These are phyloP conservation scores for Arctium lappa DNA, from an alignment of 129 eudicot species.

Conservation along the genomic window DNA sequence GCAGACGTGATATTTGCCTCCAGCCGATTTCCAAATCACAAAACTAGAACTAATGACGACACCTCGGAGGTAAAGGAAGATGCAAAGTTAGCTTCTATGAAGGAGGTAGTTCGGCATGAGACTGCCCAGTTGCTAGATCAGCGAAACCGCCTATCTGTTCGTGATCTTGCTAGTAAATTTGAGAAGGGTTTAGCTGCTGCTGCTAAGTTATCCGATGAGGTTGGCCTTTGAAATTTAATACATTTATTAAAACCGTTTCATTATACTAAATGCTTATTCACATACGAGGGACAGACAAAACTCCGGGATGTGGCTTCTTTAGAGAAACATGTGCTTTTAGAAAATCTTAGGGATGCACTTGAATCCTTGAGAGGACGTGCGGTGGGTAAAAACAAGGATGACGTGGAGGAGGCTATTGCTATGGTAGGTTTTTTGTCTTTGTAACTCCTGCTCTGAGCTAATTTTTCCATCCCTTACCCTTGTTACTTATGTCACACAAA, in stretches of 20 bases:
- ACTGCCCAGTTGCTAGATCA: constrained; percentile 74
- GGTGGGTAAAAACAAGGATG: constrained; percentile 81
- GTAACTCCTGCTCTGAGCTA: background rate
- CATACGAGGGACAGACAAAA: constrained; percentile 49
- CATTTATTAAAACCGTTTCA: background rate
- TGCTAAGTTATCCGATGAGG: constrained; percentile 90
- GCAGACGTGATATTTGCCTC: constrained; percentile 82
- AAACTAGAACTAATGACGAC: constrained; percentile 58
- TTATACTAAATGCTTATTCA: constrained; percentile 18
- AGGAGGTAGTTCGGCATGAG: constrained; percentile 67
- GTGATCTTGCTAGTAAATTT: constrained; percentile 90
- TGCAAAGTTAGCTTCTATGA: constrained; percentile 52
- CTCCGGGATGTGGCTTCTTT: constrained; percentile 77
- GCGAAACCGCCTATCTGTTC: constrained; percentile 83
- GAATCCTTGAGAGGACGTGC: constrained; percentile 85
- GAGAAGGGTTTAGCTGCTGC: constrained; percentile 98
- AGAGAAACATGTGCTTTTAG: constrained; percentile 91
- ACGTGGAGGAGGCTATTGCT: constrained; percentile 90
- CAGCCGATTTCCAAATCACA: constrained; percentile 71
- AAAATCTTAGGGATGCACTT: constrained; percentile 90
- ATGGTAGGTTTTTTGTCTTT: constrained; percentile 52
- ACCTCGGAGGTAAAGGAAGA: constrained; percentile 70
- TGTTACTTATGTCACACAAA: background rate
- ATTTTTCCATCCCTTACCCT: background rate
- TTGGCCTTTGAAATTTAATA: constrained; percentile 21